Conservation (phyloP, 176 grass and related monocot genomes). For the Phyllostachys edulis region DNA sequence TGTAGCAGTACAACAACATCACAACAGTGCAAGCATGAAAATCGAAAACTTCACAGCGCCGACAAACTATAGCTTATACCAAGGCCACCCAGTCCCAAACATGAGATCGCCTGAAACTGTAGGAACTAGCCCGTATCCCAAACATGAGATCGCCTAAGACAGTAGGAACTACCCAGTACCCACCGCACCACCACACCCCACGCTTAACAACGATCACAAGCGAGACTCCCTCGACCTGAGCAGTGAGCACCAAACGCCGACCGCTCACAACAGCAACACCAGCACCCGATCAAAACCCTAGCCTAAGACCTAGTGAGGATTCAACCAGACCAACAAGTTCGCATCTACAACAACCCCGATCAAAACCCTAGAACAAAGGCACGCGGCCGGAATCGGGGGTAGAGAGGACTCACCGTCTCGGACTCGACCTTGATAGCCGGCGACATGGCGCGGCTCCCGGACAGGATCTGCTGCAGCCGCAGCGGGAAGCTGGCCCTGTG, state of each 20-base stretch:
- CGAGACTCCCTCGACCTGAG: background rate
- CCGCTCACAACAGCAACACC: background rate
- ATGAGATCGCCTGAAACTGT: conserved; percentile 1
- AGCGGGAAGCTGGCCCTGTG: conserved; percentile 82
- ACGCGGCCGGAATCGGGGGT: background rate
- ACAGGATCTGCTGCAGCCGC: conserved; percentile 92
- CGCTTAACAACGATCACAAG: conserved; percentile 14
- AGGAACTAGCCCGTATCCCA: background rate
- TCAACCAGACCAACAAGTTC: background rate
- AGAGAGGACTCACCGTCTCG: conserved; percentile 61
- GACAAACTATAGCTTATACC: background rate
- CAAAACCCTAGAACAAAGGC: conserved; percentile 33
- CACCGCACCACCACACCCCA: background rate
- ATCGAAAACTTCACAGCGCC: background rate
- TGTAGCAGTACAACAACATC: background rate
- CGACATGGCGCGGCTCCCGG: conserved; percentile 61
- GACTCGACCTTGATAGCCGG: conserved; percentile 87
- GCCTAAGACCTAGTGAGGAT: background rate
- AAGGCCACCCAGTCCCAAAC: background rate
- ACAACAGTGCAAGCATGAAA: background rate
- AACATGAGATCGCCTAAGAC: conserved; percentile 8
- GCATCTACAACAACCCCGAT: background rate
- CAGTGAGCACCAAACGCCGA: background rate
- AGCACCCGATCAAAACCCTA: conserved; percentile 40
- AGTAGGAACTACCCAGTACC: conserved; percentile 5